phyloP scores from a whole-genome alignment of 345 rosid genomes.

The Populus ilicifolia region DNA sequence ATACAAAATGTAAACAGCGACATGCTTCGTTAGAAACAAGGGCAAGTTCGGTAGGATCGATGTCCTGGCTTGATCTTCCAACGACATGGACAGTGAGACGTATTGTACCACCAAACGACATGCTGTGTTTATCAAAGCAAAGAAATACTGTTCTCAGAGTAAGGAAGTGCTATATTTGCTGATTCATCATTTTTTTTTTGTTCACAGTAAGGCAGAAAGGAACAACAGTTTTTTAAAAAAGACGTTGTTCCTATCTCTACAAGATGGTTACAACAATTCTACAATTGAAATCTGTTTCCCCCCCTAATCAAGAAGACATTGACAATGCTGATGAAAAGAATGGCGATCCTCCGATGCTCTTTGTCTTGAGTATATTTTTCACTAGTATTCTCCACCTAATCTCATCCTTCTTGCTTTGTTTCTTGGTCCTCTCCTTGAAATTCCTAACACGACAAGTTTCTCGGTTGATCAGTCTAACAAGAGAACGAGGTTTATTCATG shows the following conservation, averaged over 20 bases:
- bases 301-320: not conserved
- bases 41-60: too few species aligned
- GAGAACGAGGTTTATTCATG: not conserved
- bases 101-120: too few species aligned
- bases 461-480: not conserved
- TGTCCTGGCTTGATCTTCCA: too few species aligned
- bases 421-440: conserved; percentile 61
- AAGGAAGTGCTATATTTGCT: not conserved
- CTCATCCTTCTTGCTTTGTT: conserved; percentile 74
- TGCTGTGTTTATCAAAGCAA: too few species aligned
- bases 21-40: too few species aligned
- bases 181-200: too few species aligned
- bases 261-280: not conserved
- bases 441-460: conserved; percentile 35
- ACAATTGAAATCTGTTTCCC: not conserved
- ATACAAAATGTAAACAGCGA: too few species aligned
- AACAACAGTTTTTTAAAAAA: not conserved
- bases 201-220: not conserved
- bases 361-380: conserved; percentile 57
- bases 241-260: not conserved
- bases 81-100: too few species aligned
- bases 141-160: too few species aligned
- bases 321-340: conserved; percentile 33
- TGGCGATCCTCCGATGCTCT: conserved; percentile 51
- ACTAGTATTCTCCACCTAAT: conserved; percentile 62